phyloP scores from a whole-genome alignment of 2,329 filamentous ascomycete species.

The Teratosphaeria epicoccoides region DNA sequence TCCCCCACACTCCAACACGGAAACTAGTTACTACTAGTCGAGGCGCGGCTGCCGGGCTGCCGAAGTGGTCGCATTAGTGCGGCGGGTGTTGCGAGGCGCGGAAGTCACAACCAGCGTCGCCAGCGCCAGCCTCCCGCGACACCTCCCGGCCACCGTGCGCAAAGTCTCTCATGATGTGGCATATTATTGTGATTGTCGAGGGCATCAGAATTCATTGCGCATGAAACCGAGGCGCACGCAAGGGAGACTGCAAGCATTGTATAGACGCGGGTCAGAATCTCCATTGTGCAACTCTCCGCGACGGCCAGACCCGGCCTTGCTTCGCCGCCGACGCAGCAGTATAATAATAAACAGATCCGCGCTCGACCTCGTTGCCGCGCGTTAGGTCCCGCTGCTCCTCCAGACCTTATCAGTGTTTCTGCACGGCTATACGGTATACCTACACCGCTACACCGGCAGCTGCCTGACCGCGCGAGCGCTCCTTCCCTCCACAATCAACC shows the following conservation, averaged over 20 bases:
- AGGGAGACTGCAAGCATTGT: not conserved
- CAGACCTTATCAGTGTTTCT: too few species aligned
- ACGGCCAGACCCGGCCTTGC: not conserved
- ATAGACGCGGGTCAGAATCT: not conserved
- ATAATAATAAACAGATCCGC: not conserved
- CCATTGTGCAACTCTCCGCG: not conserved
- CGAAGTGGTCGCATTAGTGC: slow-evolving; percentile 1
- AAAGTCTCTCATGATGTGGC: not conserved
- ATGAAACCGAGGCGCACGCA: not conserved
- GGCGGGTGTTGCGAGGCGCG: not conserved
- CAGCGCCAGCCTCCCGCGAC: not conserved
- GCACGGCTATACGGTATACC: too few species aligned
- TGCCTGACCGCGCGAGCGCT: not conserved
- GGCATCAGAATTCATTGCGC: not conserved
- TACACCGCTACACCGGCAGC: too few species aligned
- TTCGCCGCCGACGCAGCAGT: not conserved
- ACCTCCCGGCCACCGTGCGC: not conserved
- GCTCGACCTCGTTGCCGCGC: not conserved
- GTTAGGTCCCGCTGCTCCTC: not conserved
- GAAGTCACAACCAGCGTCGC: not conserved
- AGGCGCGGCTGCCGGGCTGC: too few species aligned
- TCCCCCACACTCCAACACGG: too few species aligned
- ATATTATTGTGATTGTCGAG: not conserved
- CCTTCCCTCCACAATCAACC: not conserved
- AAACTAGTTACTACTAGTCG: too few species aligned